Evolutionary conservation across 495 filamentous ascomycete species (phyloP), one percentile per base, ranked within the genome.

Genomic region (Penicillium dipodomyicola): DNA sequence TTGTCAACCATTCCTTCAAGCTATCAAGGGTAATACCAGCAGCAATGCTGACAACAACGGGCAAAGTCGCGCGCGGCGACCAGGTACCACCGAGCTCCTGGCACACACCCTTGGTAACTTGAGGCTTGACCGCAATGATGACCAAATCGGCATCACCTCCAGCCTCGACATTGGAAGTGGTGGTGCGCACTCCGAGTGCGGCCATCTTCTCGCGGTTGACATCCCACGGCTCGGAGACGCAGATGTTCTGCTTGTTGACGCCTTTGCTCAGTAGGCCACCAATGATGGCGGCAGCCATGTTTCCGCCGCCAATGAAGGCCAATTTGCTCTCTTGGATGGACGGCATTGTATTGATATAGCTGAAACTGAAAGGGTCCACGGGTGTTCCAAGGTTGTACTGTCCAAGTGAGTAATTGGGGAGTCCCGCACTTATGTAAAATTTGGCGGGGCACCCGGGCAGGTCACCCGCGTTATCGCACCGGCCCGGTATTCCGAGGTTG

Each of bases 61-160:
- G 80, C 23, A 77, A 55, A 1, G 84, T 83, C 69, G 87, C 84
- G 40, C 91, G 89, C 47, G 87, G 66, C 65, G 91, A 85, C 61
- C 92, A 80, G 4, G 90, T 89, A 57, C 91, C 89, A 14, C 90
- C 92, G 53, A 88, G 88, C 80, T 96, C 90, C 80, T 96, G 91
- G 54, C 96, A 90, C 5, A 94, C 93, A 25, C 87, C 86, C 73
- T 95, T 92, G 15, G 90, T 85, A 20, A 96, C 82, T 52, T 90
- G 72, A 43, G 81, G 84, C 67, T 89, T 85, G n/a, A 81, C 83
- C 55, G 89, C 87, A 54, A 90, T 86, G 64, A 86, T 87, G 57
- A 85, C 87, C 67, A 96, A 89, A 67, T 96, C 87, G 84, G 92
- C 96, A 27, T 94, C 88, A 77, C 91, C 91, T n/a, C 89, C 91